Percentiles rank a stretch among this genome's conserved stretches.
Conservation (phyloP, 2,329 filamentous ascomycete species). For the Xylaria sp. region DNA sequence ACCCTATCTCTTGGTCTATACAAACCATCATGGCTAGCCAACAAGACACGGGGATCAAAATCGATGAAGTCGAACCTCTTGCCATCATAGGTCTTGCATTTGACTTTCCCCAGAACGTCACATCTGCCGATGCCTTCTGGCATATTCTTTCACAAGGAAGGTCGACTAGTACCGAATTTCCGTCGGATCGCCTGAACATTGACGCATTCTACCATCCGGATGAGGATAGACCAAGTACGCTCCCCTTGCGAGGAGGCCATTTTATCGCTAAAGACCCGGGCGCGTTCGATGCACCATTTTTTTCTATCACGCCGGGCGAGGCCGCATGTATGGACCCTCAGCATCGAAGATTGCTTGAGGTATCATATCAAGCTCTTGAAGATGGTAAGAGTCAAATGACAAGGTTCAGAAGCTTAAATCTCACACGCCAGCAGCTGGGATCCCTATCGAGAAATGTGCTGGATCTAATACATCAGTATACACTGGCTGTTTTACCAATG, state of each 20-base stretch:
- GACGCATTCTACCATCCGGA: constrained; percentile 32
- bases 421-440: constrained; percentile 11
- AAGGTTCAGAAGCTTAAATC: neutral
- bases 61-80: too few relatives aligned
- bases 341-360: constrained; percentile 28
- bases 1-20: too few relatives aligned
- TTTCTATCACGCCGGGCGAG: constrained; percentile 24
- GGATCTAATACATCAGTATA: constrained; percentile 24
- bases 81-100: too few relatives aligned
- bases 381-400: constrained; percentile 18
- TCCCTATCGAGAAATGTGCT: constrained; percentile 14
- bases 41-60: too few relatives aligned
- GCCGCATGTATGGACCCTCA: constrained; percentile 32
- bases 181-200: constrained; percentile 22
- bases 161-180: constrained; percentile 24
- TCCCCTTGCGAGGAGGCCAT: constrained; percentile 23
- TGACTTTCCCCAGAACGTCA: constrained; percentile 19
- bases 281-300: constrained; percentile 35
- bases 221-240: neutral
- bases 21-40: too few relatives aligned
- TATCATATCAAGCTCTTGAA: constrained; percentile 30
- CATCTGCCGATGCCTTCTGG: constrained; percentile 31
- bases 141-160: constrained; percentile 17
- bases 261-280: constrained; percentile 21
- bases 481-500: constrained; percentile 32